Evolutionary conservation across 768 basidiomycete species (phyloP).

Genomic region (Pulveroboletus frians): DNA sequence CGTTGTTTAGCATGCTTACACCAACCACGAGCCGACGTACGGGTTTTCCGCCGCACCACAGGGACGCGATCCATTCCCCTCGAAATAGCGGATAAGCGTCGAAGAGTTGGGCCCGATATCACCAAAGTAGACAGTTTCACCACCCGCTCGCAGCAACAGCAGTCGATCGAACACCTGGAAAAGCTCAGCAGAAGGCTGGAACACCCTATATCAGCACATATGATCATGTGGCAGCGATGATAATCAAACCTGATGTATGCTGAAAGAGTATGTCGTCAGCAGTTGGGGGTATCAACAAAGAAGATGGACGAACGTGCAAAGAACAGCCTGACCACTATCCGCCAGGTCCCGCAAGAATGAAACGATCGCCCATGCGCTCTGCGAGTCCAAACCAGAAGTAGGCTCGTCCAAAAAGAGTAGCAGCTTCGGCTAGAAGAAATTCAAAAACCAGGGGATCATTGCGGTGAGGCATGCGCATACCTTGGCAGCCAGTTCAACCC

Average conservation of each 20-base stretch:
- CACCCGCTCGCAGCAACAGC: conserved; percentile 72
- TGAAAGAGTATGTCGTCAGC: conserved; percentile 7
- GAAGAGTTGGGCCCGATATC: conserved; percentile 49
- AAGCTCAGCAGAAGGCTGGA: conserved; percentile 70
- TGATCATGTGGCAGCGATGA: background rate
- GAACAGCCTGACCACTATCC: conserved; percentile 65
- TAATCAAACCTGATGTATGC: conserved; percentile 37
- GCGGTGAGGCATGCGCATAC: conserved; percentile 2
- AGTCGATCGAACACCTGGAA: conserved; percentile 80
- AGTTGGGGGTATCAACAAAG: background rate
- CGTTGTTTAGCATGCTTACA: conserved; percentile 36
- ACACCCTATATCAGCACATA: conserved; percentile 12
- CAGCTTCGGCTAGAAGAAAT: conserved; percentile 52
- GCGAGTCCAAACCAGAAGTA: conserved; percentile 82
- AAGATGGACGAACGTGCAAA: conserved; percentile 67
- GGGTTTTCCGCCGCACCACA: too few species aligned
- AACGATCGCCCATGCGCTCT: conserved; percentile 45
- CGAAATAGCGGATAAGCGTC: too few species aligned
- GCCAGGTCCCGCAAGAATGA: too few species aligned
- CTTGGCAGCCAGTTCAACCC: conserved; percentile 83
- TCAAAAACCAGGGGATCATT: background rate
- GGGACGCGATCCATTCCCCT: too few species aligned
- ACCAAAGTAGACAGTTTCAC: conserved; percentile 61
- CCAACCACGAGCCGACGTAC: too few species aligned
- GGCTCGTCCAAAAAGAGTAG: conserved; percentile 88